Evolutionary conservation across 371 early-diverging fungal species (phyloP).

Genomic region (Rhizopus sp.): DNA sequence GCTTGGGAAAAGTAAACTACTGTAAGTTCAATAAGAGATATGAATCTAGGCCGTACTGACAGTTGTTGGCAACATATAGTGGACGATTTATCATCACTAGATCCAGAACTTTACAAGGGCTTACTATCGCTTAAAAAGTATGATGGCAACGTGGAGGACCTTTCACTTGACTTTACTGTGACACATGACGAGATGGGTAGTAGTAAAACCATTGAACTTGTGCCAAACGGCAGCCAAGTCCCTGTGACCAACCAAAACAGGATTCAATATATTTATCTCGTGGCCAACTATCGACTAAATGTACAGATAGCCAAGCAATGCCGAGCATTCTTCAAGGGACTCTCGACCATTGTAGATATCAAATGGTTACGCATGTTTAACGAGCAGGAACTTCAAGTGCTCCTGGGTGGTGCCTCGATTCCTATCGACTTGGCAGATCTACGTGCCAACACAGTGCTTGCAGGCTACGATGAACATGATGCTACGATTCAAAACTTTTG

Average conservation of each 20-base stretch:
- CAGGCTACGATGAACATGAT: slow-evolving; percentile 73
- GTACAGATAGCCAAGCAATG: slow-evolving; percentile 84
- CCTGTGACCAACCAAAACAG: slow-evolving; percentile 85
- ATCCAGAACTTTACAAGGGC: slow-evolving; percentile 84
- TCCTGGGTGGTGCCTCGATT: slow-evolving; percentile 81
- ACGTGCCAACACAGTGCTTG: slow-evolving; percentile 78
- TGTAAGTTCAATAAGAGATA: slow-evolving; percentile 40
- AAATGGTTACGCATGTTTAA: slow-evolving; percentile 86
- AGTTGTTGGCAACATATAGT: slow-evolving; percentile 33
- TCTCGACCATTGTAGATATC: slow-evolving; percentile 75
- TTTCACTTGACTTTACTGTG: slow-evolving; percentile 81
- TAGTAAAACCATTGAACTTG: slow-evolving; percentile 67
- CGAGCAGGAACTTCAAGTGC: slow-evolving; percentile 85
- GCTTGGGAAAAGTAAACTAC: slow-evolving; percentile 75
- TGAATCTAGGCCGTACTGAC: not conserved
- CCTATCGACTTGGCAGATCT: slow-evolving; percentile 82
- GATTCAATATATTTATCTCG: slow-evolving; percentile 79
- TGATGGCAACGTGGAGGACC: slow-evolving; percentile 73
- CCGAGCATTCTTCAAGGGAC: slow-evolving; percentile 80
- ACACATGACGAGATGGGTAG: slow-evolving; percentile 65
- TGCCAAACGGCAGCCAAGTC: slow-evolving; percentile 73
- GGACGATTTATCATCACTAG: slow-evolving; percentile 90
- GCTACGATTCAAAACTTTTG: slow-evolving; percentile 82
- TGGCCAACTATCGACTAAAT: slow-evolving; percentile 79
- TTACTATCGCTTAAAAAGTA: slow-evolving; percentile 83